Base-by-base conservation (phyloP, 2,329 filamentous ascomycete genomes). In the Parastagonospora nodorum region DNA sequence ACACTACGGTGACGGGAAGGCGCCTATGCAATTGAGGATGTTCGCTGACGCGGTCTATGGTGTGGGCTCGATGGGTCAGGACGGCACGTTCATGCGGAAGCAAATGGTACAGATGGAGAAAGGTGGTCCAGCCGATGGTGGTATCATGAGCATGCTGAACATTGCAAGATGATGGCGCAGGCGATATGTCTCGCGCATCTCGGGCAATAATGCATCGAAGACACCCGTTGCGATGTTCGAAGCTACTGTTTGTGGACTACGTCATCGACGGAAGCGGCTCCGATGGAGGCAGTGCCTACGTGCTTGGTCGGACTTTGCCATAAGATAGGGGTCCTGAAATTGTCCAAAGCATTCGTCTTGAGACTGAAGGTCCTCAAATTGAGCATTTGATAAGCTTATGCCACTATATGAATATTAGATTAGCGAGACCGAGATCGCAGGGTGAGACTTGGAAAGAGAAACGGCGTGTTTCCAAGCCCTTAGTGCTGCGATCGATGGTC, bases 1-100 rank as follows among this genome's bases (percentile, higher is more conserved):
- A 14, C 61, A 64, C 32, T 70, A 70, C 50, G 58, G 55, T 8
- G 51, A 63, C 14, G 15, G 50, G 0, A 55, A 49, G 45, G 58
- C 61, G 51, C 60, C 63, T 5, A 63, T 69, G 63, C 66, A 69
- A 49, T 32, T 68, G 45, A 42, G 61, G 29, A 64, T 71, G 62
- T 45, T 69, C 16, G 64, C 45, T 0, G 61, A 65, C 27, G 45
- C 39, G 7, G 55, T 64, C 2, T 64, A 63, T 39, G 51, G 58
- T 2, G 41, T 15, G 2, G 58, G 58, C 1, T 49, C 58, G 8
- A 54, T 54, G 32, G 63, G 63, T 0, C 45, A 58, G 42, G 37
- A 51, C 35, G 60, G 62, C 2, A 41, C 39, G 15, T 43, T 0
- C 5, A 61, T 65, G 61, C 48, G 60, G 15, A 37, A 43, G 39